Evolutionary conservation across 495 filamentous ascomycete species (phyloP).

Genomic region (Copromyces sp.): DNA sequence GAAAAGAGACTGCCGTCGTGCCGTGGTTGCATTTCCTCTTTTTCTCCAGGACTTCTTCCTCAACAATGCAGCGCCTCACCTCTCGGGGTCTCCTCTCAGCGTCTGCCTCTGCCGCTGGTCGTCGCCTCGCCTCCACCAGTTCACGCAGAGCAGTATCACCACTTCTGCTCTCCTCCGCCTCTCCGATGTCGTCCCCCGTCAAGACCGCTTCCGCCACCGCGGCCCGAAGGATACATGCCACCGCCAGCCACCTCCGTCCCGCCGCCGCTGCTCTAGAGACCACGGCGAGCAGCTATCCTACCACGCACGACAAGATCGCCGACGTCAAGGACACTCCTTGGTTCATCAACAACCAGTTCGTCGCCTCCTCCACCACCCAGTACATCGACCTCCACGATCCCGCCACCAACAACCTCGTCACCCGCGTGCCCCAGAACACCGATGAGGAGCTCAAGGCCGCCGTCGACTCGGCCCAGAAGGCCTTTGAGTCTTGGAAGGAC

Average conservation of each 20-base stretch:
- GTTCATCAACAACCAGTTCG: conserved; percentile 88
- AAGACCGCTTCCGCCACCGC: conserved; percentile 21
- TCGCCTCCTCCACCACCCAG: conserved; percentile 58
- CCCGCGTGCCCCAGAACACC: conserved; percentile 93
- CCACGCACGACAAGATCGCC: conserved; percentile 68
- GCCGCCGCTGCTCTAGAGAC: conserved; percentile 41
- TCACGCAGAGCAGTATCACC: conserved; percentile 3
- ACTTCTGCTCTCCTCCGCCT: conserved; percentile 11
- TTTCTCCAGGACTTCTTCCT: conserved; percentile 13
- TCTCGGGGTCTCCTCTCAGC: conserved; percentile 13
- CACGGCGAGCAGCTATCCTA: conserved; percentile 63
- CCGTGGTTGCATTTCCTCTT: neutral
- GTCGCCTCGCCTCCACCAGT: conserved; percentile 8
- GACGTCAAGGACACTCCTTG: conserved; percentile 72
- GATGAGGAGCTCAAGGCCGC: conserved; percentile 81
- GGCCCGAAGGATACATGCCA: conserved; percentile 45
- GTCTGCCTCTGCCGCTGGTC: conserved; percentile 10
- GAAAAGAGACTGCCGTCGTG: neutral
- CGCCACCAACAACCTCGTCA: conserved; percentile 95
- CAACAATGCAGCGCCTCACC: conserved; percentile 21
- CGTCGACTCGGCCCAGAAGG: conserved; percentile 77
- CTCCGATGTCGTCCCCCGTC: conserved; percentile 27
- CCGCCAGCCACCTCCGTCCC: conserved; percentile 46
- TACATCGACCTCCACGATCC: conserved; percentile 95
- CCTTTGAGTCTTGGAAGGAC: conserved; percentile 78